Evolutionary conservation across 805 yeast species (phyloP), one percentile per base, ranked within the genome.

Genomic region (Wickerhamomyces xylosicus): DNA sequence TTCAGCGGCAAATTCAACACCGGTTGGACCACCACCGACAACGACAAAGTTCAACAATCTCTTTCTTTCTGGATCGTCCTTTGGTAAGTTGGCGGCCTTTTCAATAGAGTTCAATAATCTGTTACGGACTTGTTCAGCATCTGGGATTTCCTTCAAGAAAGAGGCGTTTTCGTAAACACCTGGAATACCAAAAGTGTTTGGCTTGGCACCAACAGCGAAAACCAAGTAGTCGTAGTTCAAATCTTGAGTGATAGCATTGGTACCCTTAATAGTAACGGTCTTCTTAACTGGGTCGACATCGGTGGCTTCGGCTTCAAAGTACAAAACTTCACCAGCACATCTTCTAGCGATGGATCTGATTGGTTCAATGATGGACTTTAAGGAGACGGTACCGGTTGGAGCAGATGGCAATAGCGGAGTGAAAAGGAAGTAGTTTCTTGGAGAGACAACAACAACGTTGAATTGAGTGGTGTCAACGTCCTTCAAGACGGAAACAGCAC

Each of bases 21-120:
- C 97, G 34, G 97, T 89, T 59, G 97, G 97, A 47, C 97, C 97
- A 64, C 97, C 97, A 55, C 97, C 97, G 50, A 92, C 94, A 46
- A 90, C 95, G 46, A 90, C 90, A 52, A 87, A 79, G 46, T 80
- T 82, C 58, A 89, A 72, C 53, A 90, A 72, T 61, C 95, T 77
- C 64, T 77, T 74, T 64, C 97, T 77, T 59, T 85, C 95, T 17
- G 79, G 78, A 49, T 77, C 85, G 21, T 63, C 61, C 50, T 72
- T 73, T 41, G 92, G 85, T 50, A 87, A 72, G 47, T 81, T 67
- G 50, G 83, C 77, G 33, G 97, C 95, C 46, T 86, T 82, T 67
- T 90, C 96, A 54, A 89, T 79, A 52, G 83, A 74, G 58, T 85
- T 85, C 81, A 87, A 84, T 46, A 89, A 71, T 50, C 82, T 77